phyloP scores from a whole-genome alignment of 352 stramenopile genomes.

The Albugo candida region DNA sequence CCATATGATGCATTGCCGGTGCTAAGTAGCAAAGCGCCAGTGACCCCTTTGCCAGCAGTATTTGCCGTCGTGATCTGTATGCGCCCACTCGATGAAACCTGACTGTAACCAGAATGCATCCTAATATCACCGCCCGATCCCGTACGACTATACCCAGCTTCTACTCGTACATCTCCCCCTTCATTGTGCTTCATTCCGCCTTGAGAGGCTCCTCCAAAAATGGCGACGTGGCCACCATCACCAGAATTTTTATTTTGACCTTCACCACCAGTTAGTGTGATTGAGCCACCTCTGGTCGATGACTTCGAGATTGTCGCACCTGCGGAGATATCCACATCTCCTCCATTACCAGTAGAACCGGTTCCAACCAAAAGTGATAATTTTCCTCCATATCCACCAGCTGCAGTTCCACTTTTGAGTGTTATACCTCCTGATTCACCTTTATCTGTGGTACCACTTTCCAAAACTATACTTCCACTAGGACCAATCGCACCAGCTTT shows the following conservation, averaged over 20 bases:
- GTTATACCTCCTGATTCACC: slow-evolving; percentile 33
- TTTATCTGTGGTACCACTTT: slow-evolving; percentile 30
- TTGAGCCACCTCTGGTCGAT: slow-evolving; percentile 15
- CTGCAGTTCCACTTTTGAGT: slow-evolving; percentile 28
- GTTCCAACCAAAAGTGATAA: slow-evolving; percentile 27
- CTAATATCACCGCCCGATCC: slow-evolving; percentile 35
- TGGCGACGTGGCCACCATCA: slow-evolving; percentile 64
- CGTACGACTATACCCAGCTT: slow-evolving; percentile 42
- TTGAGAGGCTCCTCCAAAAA: slow-evolving; percentile 68
- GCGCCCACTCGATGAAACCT: slow-evolving; percentile 27
- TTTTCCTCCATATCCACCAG: slow-evolving; percentile 35
- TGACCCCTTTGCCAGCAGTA: slow-evolving; percentile 33
- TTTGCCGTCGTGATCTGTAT: slow-evolving; percentile 30
- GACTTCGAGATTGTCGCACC: slow-evolving; percentile 22
- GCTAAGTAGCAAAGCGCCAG: slow-evolving; percentile 20
- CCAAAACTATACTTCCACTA: slow-evolving; percentile 32
- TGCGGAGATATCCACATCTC: slow-evolving; percentile 44
- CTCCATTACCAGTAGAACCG: slow-evolving; percentile 31
- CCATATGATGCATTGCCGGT: slow-evolving; percentile 41
- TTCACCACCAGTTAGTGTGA: slow-evolving; percentile 38
- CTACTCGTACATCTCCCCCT: slow-evolving; percentile 51
- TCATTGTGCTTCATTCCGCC: slow-evolving; percentile 32
- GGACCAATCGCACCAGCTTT: slow-evolving; percentile 34
- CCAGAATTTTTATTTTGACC: slow-evolving; percentile 55
- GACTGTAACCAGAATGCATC: slow-evolving; percentile 25